A percentile compares a stretch with the other conserved stretches of the same genome.
Conservation (phyloP, 2,329 filamentous ascomycete species). For the Penicillium sp. region DNA sequence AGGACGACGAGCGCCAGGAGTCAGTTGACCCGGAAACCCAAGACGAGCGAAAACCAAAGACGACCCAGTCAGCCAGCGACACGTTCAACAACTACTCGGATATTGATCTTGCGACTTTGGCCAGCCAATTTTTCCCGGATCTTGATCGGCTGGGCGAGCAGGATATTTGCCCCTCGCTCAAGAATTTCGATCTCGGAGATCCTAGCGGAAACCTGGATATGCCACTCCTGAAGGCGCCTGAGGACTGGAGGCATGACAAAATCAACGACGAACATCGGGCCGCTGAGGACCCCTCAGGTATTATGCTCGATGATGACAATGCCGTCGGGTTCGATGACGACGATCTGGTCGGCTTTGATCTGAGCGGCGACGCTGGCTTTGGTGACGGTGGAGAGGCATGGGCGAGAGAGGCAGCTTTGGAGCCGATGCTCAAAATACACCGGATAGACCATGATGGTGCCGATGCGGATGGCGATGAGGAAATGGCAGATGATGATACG, state of each 20-base stretch:
- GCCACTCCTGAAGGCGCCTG: slow-evolving; percentile 81
- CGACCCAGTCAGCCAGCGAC: slow-evolving; percentile 29
- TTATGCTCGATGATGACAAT: slow-evolving; percentile 82
- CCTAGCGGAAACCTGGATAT: slow-evolving; percentile 80
- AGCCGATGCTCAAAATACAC: slow-evolving; percentile 78
- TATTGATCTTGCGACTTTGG: slow-evolving; percentile 71
- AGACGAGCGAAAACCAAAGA: slow-evolving; percentile 37
- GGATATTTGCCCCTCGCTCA: slow-evolving; percentile 90
- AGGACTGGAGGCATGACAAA: slow-evolving; percentile 73
- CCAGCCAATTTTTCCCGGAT: slow-evolving; percentile 78
- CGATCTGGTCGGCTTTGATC: slow-evolving; percentile 68
- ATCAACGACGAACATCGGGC: slow-evolving; percentile 50
- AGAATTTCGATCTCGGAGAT: slow-evolving; percentile 86
- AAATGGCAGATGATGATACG: slow-evolving; percentile 62
- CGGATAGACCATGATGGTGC: slow-evolving; percentile 46
- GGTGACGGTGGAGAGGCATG: slow-evolving; percentile 94
- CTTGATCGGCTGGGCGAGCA: slow-evolving; percentile 70
- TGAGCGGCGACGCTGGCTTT: slow-evolving; percentile 69
- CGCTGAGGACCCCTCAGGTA: slow-evolving; percentile 64
- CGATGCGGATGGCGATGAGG: slow-evolving; percentile 48
- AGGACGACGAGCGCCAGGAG: slow-evolving; percentile 33
- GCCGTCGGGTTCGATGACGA: slow-evolving; percentile 76
- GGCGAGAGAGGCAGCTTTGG: slow-evolving; percentile 81
- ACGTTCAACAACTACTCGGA: slow-evolving; percentile 54
- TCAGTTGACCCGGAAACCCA: slow-evolving; percentile 44